Evolutionary conservation across 2,329 filamentous ascomycete genomes (phyloP), one percentile per base, ranked within the genome.

Genomic region (Aspergillus viridinutans): DNA sequence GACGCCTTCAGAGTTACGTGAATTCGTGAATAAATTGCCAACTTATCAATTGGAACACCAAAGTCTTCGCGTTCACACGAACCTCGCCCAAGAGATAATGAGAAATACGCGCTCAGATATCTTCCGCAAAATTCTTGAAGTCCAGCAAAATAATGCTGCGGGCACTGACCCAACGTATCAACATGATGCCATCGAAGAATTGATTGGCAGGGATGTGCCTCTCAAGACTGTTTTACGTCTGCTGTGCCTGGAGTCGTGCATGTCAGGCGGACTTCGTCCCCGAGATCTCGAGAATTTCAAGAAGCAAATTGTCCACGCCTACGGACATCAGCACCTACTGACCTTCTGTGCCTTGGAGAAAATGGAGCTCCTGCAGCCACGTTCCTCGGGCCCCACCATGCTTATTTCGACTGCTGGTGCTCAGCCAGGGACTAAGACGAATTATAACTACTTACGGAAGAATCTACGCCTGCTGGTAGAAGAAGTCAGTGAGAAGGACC

Each of bases 91-190:
- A 75, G 93, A 97, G 64, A 94, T 99, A 54, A 92, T 96, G 81
- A 94, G 95, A 69, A 85, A 92, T 67, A 99, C 94, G 0, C 85
- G 90, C 52, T 89, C 90, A 20, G 93, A 97, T 67, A 84, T 90
- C 56, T 99, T 99, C 78, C 90, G 88, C 62, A 89, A 90, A 59
- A 80, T 92, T 42, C 81, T 99, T 1, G 94, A 97, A 76, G 90
- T 97, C 4, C 94, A 99, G 71, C 94, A 99, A 71, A 97, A 96
- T 69, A 83, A 97, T 48, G 92, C 92, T 25, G 92, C 92, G 0
- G 93, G 93, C 32, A 86, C 90, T 9, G 94, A 97, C 71, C 90
- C 93, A 6, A 90, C 86, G 12, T 90, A 89, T 25, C 92, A 97
- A 69, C 90, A 96, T 67, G 91, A 96, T 52, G 85, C 85, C 3